Evolutionary conservation across 2,329 filamentous ascomycete genomes (phyloP).

Genomic region (Aspergillus brasiliensis): DNA sequence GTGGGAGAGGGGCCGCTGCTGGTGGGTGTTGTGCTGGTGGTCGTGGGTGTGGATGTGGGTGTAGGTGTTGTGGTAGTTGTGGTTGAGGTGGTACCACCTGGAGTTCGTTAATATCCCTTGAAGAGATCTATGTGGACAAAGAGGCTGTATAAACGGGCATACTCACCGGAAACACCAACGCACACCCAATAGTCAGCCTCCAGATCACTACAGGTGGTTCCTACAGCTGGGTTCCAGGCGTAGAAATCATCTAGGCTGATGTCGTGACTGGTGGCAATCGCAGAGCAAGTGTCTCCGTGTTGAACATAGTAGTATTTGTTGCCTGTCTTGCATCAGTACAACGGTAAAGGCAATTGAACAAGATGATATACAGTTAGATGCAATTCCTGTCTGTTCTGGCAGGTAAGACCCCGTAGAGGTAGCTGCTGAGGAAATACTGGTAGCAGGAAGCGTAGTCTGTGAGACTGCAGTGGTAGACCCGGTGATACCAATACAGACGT

Average conservation of each 20-base stretch:
- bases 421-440: background rate
- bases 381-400: background rate
- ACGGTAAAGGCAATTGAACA: no score
- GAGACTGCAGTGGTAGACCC: background rate
- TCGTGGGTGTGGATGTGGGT: background rate
- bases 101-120: background rate
- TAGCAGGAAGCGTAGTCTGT: background rate
- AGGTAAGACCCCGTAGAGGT: background rate
- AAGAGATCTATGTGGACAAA: background rate
- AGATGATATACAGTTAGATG: background rate
- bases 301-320: slow-evolving; percentile 1
- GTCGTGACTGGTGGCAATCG: background rate
- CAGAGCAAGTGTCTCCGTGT: slow-evolving; percentile 3
- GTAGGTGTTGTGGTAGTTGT: background rate
- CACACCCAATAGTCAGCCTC: slow-evolving; percentile 3
- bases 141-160: background rate
- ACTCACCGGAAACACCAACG: background rate
- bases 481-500: slow-evolving; percentile 5
- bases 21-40: slow-evolving; percentile 6
- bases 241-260: slow-evolving; percentile 8
- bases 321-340: background rate
- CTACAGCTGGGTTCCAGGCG: slow-evolving; percentile 9
- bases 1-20: slow-evolving; percentile 16
- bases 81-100: background rate
- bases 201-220: slow-evolving; percentile 1